Evolutionary conservation across 1,284 basidiomycete genomes (phyloP).

Genomic region (Afroboletus lepidellus): DNA sequence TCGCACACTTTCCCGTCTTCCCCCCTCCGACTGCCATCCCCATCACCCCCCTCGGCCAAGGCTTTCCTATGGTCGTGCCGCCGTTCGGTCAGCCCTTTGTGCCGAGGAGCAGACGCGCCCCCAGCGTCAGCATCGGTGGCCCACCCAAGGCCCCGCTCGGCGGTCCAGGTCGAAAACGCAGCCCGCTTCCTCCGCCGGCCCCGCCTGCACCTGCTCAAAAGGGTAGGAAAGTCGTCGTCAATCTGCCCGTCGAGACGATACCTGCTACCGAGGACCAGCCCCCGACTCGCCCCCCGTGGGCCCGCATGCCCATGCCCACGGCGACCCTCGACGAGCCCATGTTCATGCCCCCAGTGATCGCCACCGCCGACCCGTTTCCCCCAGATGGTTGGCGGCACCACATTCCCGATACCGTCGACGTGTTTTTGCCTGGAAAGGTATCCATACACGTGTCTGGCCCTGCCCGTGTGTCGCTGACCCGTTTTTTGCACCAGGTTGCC

Average conservation of each 20-base stretch:
- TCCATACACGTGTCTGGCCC: constrained; percentile 5
- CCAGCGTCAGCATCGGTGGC: constrained; percentile 68
- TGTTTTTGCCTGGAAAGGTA: constrained; percentile 81
- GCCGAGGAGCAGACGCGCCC: constrained; percentile 56
- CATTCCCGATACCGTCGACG: constrained; percentile 67
- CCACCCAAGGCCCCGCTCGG: constrained; percentile 80
- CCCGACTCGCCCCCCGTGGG: constrained; percentile 55
- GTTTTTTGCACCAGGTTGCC: constrained; percentile 44
- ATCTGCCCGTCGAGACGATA: constrained; percentile 67
- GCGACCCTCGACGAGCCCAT: constrained; percentile 41
- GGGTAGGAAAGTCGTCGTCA: constrained; percentile 66
- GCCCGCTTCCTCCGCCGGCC: constrained; percentile 48
- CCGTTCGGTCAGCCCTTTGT: constrained; percentile 50
- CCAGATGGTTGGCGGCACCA: constrained; percentile 54
- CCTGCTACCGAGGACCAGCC: constrained; percentile 41
- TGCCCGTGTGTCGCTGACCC: constrained; percentile 11
- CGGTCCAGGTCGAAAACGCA: constrained; percentile 71
- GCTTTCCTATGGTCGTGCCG: constrained; percentile 55
- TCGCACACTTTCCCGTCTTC: constrained; percentile 57
- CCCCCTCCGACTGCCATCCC: constrained; percentile 54
- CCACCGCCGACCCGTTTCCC: constrained; percentile 58
- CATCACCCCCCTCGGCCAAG: constrained; percentile 58
- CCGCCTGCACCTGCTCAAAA: constrained; percentile 41
- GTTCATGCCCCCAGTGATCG: constrained; percentile 46
- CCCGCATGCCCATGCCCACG: constrained; percentile 53